These are phyloP conservation scores for Juncus inflexus DNA, from an alignment of 176 grass and related monocot genomes.

Conservation along the genomic window DNA sequence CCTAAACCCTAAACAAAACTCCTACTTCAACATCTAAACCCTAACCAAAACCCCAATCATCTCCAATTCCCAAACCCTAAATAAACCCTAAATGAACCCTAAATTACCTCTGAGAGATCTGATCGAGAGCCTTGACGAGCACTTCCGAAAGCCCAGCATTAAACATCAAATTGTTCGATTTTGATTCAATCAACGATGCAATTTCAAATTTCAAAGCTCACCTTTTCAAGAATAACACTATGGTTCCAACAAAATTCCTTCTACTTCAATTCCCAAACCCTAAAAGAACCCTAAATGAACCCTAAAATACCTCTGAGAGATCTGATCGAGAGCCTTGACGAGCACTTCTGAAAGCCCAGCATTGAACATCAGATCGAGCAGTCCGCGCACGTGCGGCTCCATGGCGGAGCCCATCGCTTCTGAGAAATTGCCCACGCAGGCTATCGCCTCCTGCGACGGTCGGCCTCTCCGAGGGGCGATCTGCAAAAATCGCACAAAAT, in stretches of 20 bases:
- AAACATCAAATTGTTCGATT: constrained; percentile 2
- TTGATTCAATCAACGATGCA: background rate
- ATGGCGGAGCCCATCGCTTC: constrained; percentile 85
- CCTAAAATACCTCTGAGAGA: constrained; percentile 54
- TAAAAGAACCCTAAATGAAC: too few species aligned
- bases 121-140: constrained; percentile 76
- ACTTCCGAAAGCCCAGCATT: constrained; percentile 56
- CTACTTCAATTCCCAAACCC: too few species aligned
- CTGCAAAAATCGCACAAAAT: constrained; percentile 36
- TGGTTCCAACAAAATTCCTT: too few species aligned
- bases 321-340: constrained; percentile 72
- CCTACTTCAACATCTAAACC: too few species aligned
- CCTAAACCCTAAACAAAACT: too few species aligned
- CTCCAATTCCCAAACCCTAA: too few species aligned
- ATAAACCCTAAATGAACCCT: too few species aligned
- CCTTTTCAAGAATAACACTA: too few species aligned
- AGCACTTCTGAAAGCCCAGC: constrained; percentile 77
- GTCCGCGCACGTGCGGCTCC: constrained; percentile 87
- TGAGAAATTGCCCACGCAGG: constrained; percentile 94
- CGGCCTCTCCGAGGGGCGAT: constrained; percentile 93
- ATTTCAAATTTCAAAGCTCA: too few species aligned
- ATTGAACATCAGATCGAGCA: constrained; percentile 86
- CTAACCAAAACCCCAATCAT: background rate
- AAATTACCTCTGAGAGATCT: constrained; percentile 65
- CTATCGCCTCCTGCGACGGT: constrained; percentile 87